These are phyloP conservation scores for Tilletiaria anomala DNA, from an alignment of 1,284 basidiomycete species.

Conservation along the genomic window DNA sequence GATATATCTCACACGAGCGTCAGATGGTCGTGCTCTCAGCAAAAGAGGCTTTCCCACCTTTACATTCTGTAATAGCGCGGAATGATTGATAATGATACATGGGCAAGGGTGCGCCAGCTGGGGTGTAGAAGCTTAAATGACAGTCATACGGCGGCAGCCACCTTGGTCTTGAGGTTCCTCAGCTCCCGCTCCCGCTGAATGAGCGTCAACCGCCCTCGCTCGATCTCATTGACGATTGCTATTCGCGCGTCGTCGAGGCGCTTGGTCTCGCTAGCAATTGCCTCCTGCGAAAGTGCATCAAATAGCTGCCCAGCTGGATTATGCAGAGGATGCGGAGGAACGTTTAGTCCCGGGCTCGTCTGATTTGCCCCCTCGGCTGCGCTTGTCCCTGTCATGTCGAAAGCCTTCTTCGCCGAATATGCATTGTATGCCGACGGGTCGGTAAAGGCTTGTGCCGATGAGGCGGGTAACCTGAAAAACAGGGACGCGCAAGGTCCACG, in stretches of 20 bases:
- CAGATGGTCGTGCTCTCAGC: slow-evolving; percentile 78
- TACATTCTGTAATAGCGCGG: no score
- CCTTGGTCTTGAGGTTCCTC: slow-evolving; percentile 12
- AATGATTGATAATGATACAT: no score
- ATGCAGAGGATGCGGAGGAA: slow-evolving; percentile 28
- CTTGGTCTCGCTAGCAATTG: slow-evolving; percentile 64
- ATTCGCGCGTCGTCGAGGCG: slow-evolving; percentile 63
- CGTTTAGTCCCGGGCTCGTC: slow-evolving; percentile 1
- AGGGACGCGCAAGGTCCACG: slow-evolving; percentile 46
- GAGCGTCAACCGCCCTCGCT: slow-evolving; percentile 29
- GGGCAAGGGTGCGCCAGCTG: no score
- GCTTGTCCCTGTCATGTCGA: no score
- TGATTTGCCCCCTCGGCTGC: slow-evolving; percentile 6
- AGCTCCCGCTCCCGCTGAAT: slow-evolving; percentile 35
- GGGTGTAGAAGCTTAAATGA: no score
- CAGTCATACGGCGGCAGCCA: no score
- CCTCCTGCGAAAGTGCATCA: slow-evolving; percentile 58
- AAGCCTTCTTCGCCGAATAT: no score
- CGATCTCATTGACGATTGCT: slow-evolving; percentile 44
- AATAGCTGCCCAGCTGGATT: slow-evolving; percentile 29
- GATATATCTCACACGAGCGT: slow-evolving; percentile 90
- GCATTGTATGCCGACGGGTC: slow-evolving; percentile 19
- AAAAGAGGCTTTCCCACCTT: slow-evolving; percentile 61
- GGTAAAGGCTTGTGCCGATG: slow-evolving; percentile 23
- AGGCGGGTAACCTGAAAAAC: slow-evolving; percentile 35